Evolutionary conservation across 2,329 filamentous ascomycete genomes (phyloP), one percentile per base, ranked within the genome.

Genomic region (Chaetothyriales sp.): DNA sequence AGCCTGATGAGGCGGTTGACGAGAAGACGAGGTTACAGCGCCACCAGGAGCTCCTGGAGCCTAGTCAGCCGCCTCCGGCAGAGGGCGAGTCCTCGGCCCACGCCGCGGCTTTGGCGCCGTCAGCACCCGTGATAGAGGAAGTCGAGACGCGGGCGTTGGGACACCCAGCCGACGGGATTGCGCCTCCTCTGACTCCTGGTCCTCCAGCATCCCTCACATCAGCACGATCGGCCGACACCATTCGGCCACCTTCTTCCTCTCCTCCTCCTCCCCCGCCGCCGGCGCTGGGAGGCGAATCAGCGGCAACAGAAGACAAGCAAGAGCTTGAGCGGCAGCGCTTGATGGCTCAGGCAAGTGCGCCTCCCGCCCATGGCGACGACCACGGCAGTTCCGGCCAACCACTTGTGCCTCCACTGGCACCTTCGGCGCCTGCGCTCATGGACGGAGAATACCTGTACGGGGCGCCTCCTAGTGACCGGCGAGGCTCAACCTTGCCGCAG

Each of bases 11-110:
- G 54, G 75, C 71, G 4, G 70, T 89, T 29, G 81, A 83, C 10
- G 92, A 97, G 57, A 95, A 95, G 67, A 83, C 94, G 54, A 81
- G 83, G 47, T 70, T 92, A 53, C 79, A 83, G 46, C 79, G 80
- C 53, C 88, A 87, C 43, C 89, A 95, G 68, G 78, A 83, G 58
- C 78, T 82, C 46, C 70, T 95, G 4, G 69, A 95, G 19, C 90
- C 90, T 1, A 95, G 89, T 62, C 82, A 82, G 61, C 89, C 86
- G 61, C 89, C 86, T 13, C 77, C 85, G 10, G 72, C 65, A 10
- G 66, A 70, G 51, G 66, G 67, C 28, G 70, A 70, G n/a, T 69
- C 73, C 8, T 77, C 77, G 5, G 67, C 69, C 5, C 58, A 60
- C 51, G 58, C 51, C 48, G 54, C 51, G 52, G 61, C 59, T 46